Percentiles rank a stretch among this genome's conserved stretches.
phyloP scores from a whole-genome alignment of 202 grass and related monocot species.

The Tripidium arundinaceum region DNA sequence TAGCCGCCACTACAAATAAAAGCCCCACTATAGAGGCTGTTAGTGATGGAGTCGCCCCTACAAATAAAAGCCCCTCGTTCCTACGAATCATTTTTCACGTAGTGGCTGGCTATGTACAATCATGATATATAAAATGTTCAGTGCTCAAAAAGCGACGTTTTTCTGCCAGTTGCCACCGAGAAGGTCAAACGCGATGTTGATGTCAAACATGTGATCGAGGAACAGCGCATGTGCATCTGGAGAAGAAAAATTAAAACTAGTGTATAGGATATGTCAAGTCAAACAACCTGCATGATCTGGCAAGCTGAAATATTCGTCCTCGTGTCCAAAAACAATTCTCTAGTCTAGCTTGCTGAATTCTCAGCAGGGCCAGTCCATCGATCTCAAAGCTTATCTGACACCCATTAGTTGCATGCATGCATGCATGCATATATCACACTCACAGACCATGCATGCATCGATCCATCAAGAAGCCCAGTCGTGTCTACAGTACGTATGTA shows the following conservation, averaged over 20 bases:
- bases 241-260: not conserved
- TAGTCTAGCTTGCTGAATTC: not conserved
- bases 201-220: conserved; percentile 25
- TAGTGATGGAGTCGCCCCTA: too few relatives aligned
- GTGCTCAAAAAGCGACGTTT: not conserved
- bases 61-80: too few relatives aligned
- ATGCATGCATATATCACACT: not conserved
- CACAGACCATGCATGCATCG: not conserved
- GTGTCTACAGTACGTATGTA: not conserved
- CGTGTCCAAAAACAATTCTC: not conserved
- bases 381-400: conserved; percentile 36
- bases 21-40: too few relatives aligned
- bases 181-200: not conserved
- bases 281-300: conserved; percentile 30
- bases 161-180: not conserved
- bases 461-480: not conserved
- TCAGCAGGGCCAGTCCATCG: not conserved
- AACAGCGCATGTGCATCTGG: not conserved
- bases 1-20: too few relatives aligned
- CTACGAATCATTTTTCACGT: too few relatives aligned
- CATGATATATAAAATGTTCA: not conserved
- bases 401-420: not conserved
- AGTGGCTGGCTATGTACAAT: not conserved
- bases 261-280: not conserved
- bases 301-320: conserved; percentile 3